phyloP scores from a whole-genome alignment of 495 filamentous ascomycete species.

The Astrocystis sublimbata region DNA sequence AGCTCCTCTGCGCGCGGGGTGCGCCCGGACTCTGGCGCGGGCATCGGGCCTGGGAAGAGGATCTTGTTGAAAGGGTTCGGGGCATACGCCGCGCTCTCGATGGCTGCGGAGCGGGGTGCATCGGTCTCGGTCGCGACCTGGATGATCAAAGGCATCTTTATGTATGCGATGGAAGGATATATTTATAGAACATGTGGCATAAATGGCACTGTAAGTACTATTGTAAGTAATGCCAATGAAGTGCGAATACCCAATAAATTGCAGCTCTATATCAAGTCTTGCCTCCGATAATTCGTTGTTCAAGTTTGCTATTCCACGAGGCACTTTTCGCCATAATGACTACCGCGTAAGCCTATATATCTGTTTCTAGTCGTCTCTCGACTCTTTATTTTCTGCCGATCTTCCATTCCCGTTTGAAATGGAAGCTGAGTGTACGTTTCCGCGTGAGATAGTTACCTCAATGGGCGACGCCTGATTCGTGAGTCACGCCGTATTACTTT shows the following conservation, averaged over 20 bases:
- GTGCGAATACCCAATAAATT: not conserved
- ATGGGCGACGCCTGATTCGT: not conserved
- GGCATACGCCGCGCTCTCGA: constrained; percentile 36
- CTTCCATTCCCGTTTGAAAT: not conserved
- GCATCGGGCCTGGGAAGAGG: constrained; percentile 39
- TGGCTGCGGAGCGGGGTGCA: constrained; percentile 28
- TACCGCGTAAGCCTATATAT: not conserved
- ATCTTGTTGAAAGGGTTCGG: constrained; percentile 32
- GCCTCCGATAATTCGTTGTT: too few relatives aligned
- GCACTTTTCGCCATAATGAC: too few relatives aligned
- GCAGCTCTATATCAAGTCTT: too few relatives aligned
- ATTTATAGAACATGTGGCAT: not conserved
- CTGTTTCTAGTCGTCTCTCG: not conserved
- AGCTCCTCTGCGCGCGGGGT: constrained; percentile 26
- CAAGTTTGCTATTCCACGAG: too few relatives aligned
- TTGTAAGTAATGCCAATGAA: not conserved
- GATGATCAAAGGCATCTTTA: constrained; percentile 34
- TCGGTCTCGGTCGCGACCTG: constrained; percentile 32
- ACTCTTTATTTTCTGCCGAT: not conserved
- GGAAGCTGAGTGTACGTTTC: not conserved
- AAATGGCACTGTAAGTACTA: not conserved
- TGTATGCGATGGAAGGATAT: not conserved
- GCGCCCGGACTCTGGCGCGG: constrained; percentile 21
- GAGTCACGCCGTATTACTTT: not conserved
- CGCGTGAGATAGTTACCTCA: not conserved